A percentile compares a stretch with the other conserved stretches of the same genome.
phyloP scores from a whole-genome alignment of 345 rosid species.

The Lepidium africanum region DNA sequence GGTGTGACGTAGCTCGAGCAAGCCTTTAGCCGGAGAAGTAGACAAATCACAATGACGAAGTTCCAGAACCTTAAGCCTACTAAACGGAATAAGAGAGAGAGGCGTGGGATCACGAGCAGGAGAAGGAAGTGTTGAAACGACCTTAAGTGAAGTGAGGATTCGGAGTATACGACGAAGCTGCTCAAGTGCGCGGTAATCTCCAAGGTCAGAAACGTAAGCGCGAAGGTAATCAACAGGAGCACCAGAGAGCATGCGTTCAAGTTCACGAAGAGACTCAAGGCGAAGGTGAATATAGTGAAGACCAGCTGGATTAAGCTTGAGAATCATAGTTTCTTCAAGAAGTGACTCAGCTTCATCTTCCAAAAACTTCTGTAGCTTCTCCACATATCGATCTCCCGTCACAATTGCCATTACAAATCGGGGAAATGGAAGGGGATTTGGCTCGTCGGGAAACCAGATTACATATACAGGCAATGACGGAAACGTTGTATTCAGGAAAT shows the following conservation, averaged over 20 bases:
- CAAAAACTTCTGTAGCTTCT: constrained; percentile 69
- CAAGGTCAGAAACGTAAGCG: constrained; percentile 90
- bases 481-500: not conserved
- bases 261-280: constrained; percentile 83
- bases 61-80: constrained; percentile 68
- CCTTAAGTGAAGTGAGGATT: constrained; percentile 71
- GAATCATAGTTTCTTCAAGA: constrained; percentile 54
- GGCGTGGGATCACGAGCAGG: constrained; percentile 88
- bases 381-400: constrained; percentile 95
- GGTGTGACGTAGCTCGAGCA: constrained; percentile 75
- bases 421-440: not conserved
- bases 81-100: constrained; percentile 68
- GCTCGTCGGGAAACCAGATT: not conserved
- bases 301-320: constrained; percentile 92
- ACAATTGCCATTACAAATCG: constrained; percentile 61
- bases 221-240: constrained; percentile 96
- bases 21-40: constrained; percentile 82
- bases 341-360: constrained; percentile 62
- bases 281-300: constrained; percentile 91
- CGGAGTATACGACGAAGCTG: constrained; percentile 85
- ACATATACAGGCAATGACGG: not conserved
- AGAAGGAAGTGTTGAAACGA: constrained; percentile 63
- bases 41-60: constrained; percentile 91
- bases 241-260: constrained; percentile 70
- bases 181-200: constrained; percentile 91